These are phyloP conservation scores for Colletotrichum neosansevieriae DNA, from an alignment of 2,329 filamentous ascomycete species.

Conservation along the genomic window DNA sequence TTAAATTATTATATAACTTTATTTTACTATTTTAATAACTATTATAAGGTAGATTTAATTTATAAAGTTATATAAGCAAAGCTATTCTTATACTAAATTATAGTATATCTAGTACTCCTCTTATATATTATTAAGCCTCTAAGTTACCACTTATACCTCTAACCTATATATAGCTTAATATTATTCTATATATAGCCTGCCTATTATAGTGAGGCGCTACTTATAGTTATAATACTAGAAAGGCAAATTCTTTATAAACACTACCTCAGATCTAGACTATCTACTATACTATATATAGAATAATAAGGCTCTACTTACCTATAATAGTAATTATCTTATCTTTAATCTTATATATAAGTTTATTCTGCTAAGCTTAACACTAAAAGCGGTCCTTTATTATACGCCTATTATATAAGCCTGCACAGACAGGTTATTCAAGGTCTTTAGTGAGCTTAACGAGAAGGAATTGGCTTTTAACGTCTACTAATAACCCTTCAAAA, in stretches of 20 bases:
- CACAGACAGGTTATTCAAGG: constrained; percentile 4
- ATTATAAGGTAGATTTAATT: too few relatives aligned
- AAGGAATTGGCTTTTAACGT: constrained; percentile 27
- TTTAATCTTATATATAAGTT: constrained; percentile 20
- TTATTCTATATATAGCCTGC: too few relatives aligned
- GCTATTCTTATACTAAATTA: too few relatives aligned
- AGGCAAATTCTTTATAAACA: constrained; percentile 25
- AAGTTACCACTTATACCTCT: too few relatives aligned
- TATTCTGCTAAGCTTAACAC: constrained; percentile 25
- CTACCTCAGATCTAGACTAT: constrained; percentile 14
- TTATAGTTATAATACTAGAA: too few relatives aligned
- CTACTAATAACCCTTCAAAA: constrained; percentile 24
- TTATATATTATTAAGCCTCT: too few relatives aligned
- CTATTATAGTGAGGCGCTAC: too few relatives aligned
- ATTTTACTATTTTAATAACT: too few relatives aligned
- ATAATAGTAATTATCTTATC: constrained; percentile 1
- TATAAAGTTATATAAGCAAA: too few relatives aligned
- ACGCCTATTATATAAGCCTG: background rate
- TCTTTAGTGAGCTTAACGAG: constrained; percentile 10
- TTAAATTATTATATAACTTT: too few relatives aligned
- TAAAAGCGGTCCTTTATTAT: constrained; percentile 19
- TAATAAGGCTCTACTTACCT: constrained; percentile 20
- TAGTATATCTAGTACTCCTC: too few relatives aligned
- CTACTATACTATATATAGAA: constrained; percentile 31
- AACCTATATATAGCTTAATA: too few relatives aligned